Evolutionary conservation across 345 rosid genomes (phyloP), one percentile per base, ranked within the genome.

Genomic region (Lagerstroemia speciosa): DNA sequence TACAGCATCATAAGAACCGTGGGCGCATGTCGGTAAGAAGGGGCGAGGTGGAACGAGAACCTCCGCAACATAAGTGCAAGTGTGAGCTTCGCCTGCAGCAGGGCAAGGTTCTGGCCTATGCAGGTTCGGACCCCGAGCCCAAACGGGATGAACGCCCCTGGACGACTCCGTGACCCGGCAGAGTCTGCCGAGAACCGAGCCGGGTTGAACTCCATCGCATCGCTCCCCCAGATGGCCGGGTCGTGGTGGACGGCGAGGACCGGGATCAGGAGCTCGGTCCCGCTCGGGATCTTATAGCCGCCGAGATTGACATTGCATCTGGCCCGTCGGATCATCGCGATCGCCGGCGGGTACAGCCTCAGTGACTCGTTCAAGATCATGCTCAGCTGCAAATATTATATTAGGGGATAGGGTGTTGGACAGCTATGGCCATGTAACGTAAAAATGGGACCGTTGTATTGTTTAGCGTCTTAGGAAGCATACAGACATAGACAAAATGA

Each of bases 1-100:
- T 77, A 83, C 71, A 78, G 22, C 64, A 74, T 84, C 61, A 86
- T 73, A 48, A 79, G 22, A 68, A 70, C 26, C 76, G 73, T 80
- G 0, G 95, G 98, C 60, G 95, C 87, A 76, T 90, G 98, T 64
- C 75, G 84, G 67, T 87, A 90, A 0, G 85, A 81, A 1, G 91
- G 84, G 9, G 95, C 77, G 72, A 86, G 34, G 9, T 33, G 70
- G 50, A 88, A 85, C 8, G 83, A 66, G 67, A 77, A 90, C 24
- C 72, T 74, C 67, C 53, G 64, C 71, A 90, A 70, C 72, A 89
- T 75, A 72, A 78, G 73, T 0, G 95, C 91, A 0, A 92, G 74
- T 34, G 68, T 75, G 8, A 88, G 68, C 73, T 92, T 89, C 12
- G 83, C 70, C 69, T 89, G 87, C 30, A 71, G 67, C 43, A 83